phyloP scores from a whole-genome alignment of 176 grass and related monocot species.

The Triticum monococcum region DNA sequence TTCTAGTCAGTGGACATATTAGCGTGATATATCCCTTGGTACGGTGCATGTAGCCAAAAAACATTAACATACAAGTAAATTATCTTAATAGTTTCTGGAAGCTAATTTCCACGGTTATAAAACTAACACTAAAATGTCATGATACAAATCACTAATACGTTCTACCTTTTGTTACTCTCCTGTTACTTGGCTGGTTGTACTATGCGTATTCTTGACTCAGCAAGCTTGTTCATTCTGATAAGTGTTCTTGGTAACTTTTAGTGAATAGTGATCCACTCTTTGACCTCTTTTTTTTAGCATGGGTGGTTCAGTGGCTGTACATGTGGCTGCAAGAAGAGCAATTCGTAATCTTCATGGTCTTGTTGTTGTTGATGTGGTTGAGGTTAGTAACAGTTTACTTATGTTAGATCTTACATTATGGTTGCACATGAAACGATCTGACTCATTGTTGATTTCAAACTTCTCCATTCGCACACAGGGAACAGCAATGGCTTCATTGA shows the following conservation, averaged over 20 bases:
- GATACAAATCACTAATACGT: background rate
- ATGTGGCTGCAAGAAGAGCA: conserved; percentile 81
- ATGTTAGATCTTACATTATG: background rate
- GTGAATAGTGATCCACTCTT: background rate
- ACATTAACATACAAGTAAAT: background rate
- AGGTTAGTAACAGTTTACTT: conserved; percentile 57
- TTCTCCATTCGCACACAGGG: conserved; percentile 46
- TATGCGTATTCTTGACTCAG: background rate
- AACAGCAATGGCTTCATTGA: conserved; percentile 89
- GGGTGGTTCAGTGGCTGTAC: conserved; percentile 93
- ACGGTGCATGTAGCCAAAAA: background rate
- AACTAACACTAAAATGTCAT: background rate
- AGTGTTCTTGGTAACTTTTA: background rate
- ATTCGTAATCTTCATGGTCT: conserved; percentile 77
- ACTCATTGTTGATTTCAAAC: conserved; percentile 18
- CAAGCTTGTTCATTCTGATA: conserved; percentile 11
- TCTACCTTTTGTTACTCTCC: background rate
- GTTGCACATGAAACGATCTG: background rate
- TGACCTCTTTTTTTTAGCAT: conserved; percentile 53
- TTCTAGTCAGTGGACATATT: background rate
- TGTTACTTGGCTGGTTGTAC: background rate
- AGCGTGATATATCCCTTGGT: background rate
- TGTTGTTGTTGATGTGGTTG: conserved; percentile 94
- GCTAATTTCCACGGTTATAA: background rate
- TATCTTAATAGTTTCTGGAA: background rate